phyloP scores from a whole-genome alignment of 768 basidiomycete species.

The Nidularia sp. region DNA sequence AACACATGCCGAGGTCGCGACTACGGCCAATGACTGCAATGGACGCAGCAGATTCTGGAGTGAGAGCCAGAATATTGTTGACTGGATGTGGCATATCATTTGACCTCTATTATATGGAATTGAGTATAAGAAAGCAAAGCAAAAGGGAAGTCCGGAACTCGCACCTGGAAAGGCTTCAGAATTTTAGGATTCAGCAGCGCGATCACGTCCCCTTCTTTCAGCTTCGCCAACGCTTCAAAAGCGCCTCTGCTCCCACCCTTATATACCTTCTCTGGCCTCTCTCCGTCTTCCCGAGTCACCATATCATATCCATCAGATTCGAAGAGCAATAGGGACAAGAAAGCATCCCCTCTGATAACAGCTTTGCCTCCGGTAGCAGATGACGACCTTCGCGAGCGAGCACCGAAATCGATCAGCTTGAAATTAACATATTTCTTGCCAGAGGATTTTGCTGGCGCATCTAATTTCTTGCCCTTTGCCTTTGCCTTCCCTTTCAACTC shows the following conservation, averaged over 20 bases:
- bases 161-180: conserved; percentile 81
- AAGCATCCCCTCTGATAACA: conserved; percentile 75
- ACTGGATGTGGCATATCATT: conserved; percentile 67
- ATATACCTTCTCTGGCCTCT: conserved; percentile 60
- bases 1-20: conserved; percentile 83
- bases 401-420: conserved; percentile 80
- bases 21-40: conserved; percentile 86
- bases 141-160: conserved; percentile 8
- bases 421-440: conserved; percentile 86
- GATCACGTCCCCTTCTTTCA: conserved; percentile 87
- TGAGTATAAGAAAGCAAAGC: not conserved
- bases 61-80: conserved; percentile 80
- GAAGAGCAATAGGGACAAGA: conserved; percentile 80
- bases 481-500: conserved; percentile 30
- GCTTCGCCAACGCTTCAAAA: conserved; percentile 81
- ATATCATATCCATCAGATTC: conserved; percentile 75
- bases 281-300: conserved; percentile 45
- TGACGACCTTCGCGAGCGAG: conserved; percentile 39
- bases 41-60: conserved; percentile 76
- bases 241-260: conserved; percentile 90
- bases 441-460: conserved; percentile 29
- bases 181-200: conserved; percentile 87
- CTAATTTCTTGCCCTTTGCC: conserved; percentile 28
- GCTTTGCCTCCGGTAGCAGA: conserved; percentile 54
- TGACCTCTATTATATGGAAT: conserved; percentile 27